A percentile compares a stretch with the other conserved stretches of the same genome.
Evolutionary conservation across 768 basidiomycete species (phyloP).

Genomic region (Gautieria morchelliformis): DNA sequence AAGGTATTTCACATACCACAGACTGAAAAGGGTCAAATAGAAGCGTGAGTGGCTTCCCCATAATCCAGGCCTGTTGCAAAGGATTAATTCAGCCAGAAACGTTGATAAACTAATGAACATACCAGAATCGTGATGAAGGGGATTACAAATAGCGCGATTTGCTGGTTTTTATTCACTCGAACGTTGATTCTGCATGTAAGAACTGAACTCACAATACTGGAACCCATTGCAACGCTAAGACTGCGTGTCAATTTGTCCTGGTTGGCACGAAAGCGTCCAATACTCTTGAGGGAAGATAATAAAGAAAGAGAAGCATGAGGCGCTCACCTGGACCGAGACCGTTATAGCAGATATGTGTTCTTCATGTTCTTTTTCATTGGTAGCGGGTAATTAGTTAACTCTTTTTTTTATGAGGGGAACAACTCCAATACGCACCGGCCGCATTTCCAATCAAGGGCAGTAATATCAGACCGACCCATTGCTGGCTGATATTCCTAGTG

Average conservation of each 20-base stretch:
- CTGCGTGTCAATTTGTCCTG: conserved; percentile 73
- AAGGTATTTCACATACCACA: conserved; percentile 34
- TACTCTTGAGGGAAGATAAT: background rate
- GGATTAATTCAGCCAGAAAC: background rate
- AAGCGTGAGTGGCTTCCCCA: conserved; percentile 70
- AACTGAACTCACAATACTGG: conserved; percentile 54
- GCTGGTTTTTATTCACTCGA: conserved; percentile 29
- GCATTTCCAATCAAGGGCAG: conserved; percentile 91
- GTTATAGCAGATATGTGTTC: conserved; percentile 90
- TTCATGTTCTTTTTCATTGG: conserved; percentile 8
- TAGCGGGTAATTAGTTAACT: background rate
- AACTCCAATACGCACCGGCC: conserved; percentile 42
- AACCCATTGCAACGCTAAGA: conserved; percentile 83
- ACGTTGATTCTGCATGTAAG: background rate
- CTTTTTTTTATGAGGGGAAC: background rate
- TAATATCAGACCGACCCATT: conserved; percentile 85
- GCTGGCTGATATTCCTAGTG: conserved; percentile 47
- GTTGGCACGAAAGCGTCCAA: background rate
- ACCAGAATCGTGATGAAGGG: conserved; percentile 34
- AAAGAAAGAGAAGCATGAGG: background rate
- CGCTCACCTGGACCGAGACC: conserved; percentile 65
- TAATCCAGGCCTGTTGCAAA: conserved; percentile 63
- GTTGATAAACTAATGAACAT: background rate
- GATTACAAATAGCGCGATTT: conserved; percentile 80
- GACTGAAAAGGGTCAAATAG: conserved; percentile 89